Base-by-base conservation (phyloP, 805 yeast genomes). In the Wickerhamiella lipophila region DNA sequence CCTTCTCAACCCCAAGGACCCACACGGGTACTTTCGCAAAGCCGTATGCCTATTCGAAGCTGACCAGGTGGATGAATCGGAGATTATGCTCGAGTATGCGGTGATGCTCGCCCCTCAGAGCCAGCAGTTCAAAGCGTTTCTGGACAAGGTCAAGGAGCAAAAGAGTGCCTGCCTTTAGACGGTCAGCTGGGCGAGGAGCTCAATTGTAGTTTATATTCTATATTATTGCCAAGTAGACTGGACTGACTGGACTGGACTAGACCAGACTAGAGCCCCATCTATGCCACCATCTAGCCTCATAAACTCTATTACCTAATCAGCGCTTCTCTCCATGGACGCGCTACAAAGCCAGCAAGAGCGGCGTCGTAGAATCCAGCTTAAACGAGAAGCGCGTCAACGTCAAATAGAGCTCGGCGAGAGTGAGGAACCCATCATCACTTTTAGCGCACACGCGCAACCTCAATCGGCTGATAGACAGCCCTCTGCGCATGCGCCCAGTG, bases 21-120 rank as follows among this genome's bases (percentile, higher is more conserved):
- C 67, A 9, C 57, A 59, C 50, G 60, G 61, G 47, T 60, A 62
- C 50, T 62, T 50, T 50, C 58, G 71, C 42, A 61, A 63, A 51
- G 72, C 66, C 11, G 50, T 58, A 40, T 50, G 58, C 30, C 49
- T 64, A 35, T 39, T 53, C 25, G 47, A 51, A 15, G 53, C 60
- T 41, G 60, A 59, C 32, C 52, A 54, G 32, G 25, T 47, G 27
- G 53, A 45, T 18, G 63, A 60, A 35, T 65, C 67, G 5, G 55
- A 50, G 36, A 56, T 56, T 32, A 49, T 55, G 26, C 48, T 57
- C n/a, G 53, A 47, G 29, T 51, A 56, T 11, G 64, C 64, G 18
- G 18, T 53, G 16, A 52, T 54, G 22, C 49, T 53, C 42, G 54
- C 52, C 8, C 60, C 60, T 3, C 47, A 46, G 27, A 54, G 56